These are phyloP conservation scores for Closterium sp. DNA, from an alignment of 139 green algal genomes.

Conservation along the genomic window DNA sequence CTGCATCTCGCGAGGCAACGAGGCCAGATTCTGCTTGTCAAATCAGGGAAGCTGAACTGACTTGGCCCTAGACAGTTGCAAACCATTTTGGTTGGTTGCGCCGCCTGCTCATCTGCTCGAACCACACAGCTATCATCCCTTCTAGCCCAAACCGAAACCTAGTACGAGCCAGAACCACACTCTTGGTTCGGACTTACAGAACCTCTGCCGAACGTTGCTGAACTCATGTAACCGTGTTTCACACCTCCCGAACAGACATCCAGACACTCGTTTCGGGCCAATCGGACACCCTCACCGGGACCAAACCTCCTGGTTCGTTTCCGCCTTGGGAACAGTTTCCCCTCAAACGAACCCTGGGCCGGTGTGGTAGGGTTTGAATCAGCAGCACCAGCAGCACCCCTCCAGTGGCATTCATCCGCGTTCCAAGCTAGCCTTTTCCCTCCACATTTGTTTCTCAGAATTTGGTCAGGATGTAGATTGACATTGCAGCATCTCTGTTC, in stretches of 20 bases:
- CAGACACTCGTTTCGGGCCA: background rate
- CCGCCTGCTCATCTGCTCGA: background rate
- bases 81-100: background rate
- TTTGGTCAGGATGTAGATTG: background rate
- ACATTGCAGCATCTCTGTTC: background rate
- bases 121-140: background rate
- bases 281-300: background rate
- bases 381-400: background rate
- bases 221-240: no score
- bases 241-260: background rate
- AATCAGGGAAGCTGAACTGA: background rate
- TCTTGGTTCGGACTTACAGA: no score
- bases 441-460: background rate
- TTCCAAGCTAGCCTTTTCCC: background rate
- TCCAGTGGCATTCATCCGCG: background rate
- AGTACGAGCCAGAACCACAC: no score
- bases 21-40: background rate
- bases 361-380: background rate
- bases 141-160: background rate
- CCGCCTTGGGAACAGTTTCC: background rate
- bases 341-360: background rate
- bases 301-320: background rate
- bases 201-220: no score
- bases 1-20: background rate
- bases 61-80: background rate